Conservation (phyloP, 352 stramenopile genomes). For the Pythium scleroteichum region DNA sequence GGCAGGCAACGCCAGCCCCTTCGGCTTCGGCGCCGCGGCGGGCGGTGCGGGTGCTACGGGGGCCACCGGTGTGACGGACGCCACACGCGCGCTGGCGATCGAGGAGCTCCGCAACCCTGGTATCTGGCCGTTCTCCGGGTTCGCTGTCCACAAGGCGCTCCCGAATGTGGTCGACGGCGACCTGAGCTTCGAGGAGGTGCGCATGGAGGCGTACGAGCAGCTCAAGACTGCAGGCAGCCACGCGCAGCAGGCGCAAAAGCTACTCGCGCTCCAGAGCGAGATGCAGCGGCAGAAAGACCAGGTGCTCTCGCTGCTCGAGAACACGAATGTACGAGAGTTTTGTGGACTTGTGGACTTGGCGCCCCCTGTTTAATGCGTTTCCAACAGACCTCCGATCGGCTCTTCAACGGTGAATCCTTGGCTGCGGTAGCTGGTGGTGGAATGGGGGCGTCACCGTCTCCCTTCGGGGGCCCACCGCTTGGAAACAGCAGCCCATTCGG, state of each 20-base stretch:
- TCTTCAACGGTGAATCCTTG: slow-evolving; percentile 57
- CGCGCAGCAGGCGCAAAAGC: slow-evolving; percentile 38
- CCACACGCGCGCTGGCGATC: slow-evolving; percentile 45
- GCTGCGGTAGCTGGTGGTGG: slow-evolving; percentile 13
- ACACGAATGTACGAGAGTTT: slow-evolving; percentile 30
- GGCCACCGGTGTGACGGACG: slow-evolving; percentile 34
- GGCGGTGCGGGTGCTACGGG: neutral
- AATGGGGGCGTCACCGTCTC: slow-evolving; percentile 7
- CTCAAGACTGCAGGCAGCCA: slow-evolving; percentile 47
- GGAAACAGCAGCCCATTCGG: slow-evolving; percentile 30
- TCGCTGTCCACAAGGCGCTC: slow-evolving; percentile 61
- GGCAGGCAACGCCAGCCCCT: neutral
- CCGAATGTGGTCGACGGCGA: slow-evolving; percentile 60
- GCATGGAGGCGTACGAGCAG: slow-evolving; percentile 64
- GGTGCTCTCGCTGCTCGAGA: slow-evolving; percentile 48
- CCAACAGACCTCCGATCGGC: slow-evolving; percentile 39
- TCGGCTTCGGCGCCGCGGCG: slow-evolving; percentile 2
- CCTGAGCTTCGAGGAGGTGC: slow-evolving; percentile 60
- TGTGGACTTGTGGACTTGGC: too few relatives aligned
- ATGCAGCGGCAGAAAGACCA: slow-evolving; percentile 55
- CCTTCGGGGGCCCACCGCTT: slow-evolving; percentile 15
- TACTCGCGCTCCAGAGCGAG: slow-evolving; percentile 43
- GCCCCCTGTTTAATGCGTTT: slow-evolving; percentile 1
- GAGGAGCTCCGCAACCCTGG: slow-evolving; percentile 58
- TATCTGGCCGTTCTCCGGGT: slow-evolving; percentile 66